Evolutionary conservation across 106 monocot genomes (phyloP).

Genomic region (Amphibolis antarctica): DNA sequence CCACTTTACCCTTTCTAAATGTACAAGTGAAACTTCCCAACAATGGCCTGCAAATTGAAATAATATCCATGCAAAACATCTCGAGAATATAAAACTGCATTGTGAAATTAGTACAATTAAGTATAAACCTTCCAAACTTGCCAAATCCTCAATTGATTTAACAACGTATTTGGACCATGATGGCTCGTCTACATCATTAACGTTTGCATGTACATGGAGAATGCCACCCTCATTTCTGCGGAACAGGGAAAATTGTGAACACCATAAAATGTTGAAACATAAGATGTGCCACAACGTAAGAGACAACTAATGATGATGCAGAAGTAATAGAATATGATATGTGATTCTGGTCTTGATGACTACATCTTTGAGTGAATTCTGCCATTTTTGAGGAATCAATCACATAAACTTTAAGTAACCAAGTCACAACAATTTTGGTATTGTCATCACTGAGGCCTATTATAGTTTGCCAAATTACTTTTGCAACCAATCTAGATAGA

Average conservation of each 20-base stretch:
- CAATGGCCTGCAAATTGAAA: constrained; percentile 25
- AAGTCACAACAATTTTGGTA: too few relatives aligned
- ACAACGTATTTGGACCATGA: constrained; percentile 52
- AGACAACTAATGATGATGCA: too few relatives aligned
- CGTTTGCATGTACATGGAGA: constrained; percentile 77
- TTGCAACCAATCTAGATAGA: too few relatives aligned
- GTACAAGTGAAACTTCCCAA: constrained; percentile 70
- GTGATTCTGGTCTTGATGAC: too few relatives aligned
- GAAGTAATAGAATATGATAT: too few relatives aligned
- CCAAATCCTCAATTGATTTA: constrained; percentile 35
- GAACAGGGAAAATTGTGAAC: background rate
- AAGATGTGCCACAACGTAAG: too few relatives aligned
- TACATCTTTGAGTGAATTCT: too few relatives aligned
- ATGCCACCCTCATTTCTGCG: constrained; percentile 57
- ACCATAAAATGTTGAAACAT: too few relatives aligned
- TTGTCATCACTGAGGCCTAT: too few relatives aligned
- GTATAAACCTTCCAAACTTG: constrained; percentile 46
- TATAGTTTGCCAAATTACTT: too few relatives aligned
- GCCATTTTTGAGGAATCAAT: too few relatives aligned
- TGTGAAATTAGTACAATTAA: background rate
- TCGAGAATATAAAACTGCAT: background rate
- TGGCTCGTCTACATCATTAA: constrained; percentile 58
- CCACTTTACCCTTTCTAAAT: constrained; percentile 81
- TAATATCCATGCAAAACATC: background rate
- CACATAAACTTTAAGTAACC: too few relatives aligned